Evolutionary conservation across 2,329 filamentous ascomycete species (phyloP).

Genomic region (Hymenoscyphus fructigenus): DNA sequence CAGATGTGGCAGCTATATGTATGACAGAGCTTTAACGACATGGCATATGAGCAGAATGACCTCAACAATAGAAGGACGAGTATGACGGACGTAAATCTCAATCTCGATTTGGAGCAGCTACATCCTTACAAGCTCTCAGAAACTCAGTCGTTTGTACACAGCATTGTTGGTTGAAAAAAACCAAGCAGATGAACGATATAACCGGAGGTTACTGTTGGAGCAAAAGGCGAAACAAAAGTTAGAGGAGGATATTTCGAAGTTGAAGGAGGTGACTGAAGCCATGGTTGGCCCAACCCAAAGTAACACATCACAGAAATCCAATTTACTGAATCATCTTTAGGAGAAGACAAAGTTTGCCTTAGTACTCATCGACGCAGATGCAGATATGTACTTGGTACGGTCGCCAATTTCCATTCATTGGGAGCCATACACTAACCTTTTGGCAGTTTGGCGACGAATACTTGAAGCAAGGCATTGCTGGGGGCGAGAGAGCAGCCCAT

Average conservation of each 20-base stretch:
- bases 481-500: conserved; percentile 16
- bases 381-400: conserved; percentile 17
- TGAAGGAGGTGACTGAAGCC: not conserved
- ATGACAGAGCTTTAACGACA: too few species aligned
- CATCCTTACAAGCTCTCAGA: too few species aligned
- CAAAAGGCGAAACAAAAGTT: conserved; percentile 11
- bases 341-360: conserved; percentile 17
- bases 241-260: conserved; percentile 9
- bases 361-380: conserved; percentile 23
- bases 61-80: too few species aligned
- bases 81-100: too few species aligned
- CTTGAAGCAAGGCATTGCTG: conserved; percentile 8
- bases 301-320: not conserved
- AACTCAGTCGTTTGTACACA: not conserved
- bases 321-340: not conserved
- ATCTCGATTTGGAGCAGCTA: too few species aligned
- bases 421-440: not conserved
- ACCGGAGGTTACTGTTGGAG: too few species aligned
- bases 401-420: not conserved
- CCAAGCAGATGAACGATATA: not conserved
- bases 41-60: too few species aligned
- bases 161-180: not conserved
- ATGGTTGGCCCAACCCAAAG: conserved; percentile 6
- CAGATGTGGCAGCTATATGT: too few species aligned
- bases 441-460: conserved; percentile 15